Conservation (phyloP, 306 rosid species). For the Casuarina equisetifolia region DNA sequence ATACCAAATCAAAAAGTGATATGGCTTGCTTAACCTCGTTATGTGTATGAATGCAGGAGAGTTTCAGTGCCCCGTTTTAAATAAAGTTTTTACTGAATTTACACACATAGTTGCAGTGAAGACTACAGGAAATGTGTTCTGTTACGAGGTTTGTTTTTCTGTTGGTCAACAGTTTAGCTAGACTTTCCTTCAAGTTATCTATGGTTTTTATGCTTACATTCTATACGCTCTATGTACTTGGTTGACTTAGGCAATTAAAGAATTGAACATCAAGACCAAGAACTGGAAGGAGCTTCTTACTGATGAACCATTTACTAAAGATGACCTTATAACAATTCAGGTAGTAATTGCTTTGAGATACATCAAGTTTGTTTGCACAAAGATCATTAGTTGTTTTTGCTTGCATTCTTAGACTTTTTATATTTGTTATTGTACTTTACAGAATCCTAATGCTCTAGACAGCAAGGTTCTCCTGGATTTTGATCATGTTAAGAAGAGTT, state of each 20-base stretch:
- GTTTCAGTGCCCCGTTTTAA: constrained; percentile 90
- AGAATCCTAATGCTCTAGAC: constrained; percentile 94
- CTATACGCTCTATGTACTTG: constrained; percentile 1
- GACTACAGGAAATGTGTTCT: constrained; percentile 95
- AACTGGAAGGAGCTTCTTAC: constrained; percentile 99
- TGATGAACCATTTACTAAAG: constrained; percentile 82
- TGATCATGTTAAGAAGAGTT: constrained; percentile 79
- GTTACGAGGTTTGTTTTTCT: constrained; percentile 71
- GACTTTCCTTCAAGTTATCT: constrained; percentile 28
- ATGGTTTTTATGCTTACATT: constrained; percentile 1
- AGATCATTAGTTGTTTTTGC: constrained; percentile 5
- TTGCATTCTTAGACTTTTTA: constrained; percentile 23
- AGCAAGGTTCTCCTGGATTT: constrained; percentile 80
- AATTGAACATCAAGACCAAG: constrained; percentile 86
- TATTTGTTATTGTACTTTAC: constrained; percentile 39
- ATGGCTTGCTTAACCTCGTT: not conserved
- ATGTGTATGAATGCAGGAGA: constrained; percentile 51
- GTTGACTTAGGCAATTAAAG: constrained; percentile 74
- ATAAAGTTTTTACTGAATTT: constrained; percentile 95
- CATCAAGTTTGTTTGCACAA: constrained; percentile 17
- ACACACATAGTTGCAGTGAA: constrained; percentile 92
- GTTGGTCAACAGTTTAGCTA: constrained; percentile 6
- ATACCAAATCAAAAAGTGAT: not conserved
- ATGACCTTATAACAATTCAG: constrained; percentile 92
- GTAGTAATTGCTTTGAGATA: constrained; percentile 35